Conservation (phyloP, 208 protist genomes). For the Zelonia costaricensis region DNA sequence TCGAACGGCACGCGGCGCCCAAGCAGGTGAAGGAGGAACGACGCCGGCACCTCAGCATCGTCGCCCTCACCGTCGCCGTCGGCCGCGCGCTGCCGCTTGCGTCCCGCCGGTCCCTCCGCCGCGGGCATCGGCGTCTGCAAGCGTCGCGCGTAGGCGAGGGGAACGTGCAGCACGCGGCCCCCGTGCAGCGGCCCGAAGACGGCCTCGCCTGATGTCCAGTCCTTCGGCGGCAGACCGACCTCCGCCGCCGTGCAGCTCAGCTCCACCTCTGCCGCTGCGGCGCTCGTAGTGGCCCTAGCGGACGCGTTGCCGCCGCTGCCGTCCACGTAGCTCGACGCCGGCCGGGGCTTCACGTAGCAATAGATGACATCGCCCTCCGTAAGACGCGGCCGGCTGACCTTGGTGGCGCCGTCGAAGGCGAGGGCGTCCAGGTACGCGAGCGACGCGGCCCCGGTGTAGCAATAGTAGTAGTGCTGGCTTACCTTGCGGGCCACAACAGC, state of each 20-base stretch:
- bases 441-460: slow-evolving; percentile 49
- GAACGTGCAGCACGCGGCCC: slow-evolving; percentile 66
- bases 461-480: slow-evolving; percentile 61
- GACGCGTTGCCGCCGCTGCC: neutral
- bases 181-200: slow-evolving; percentile 74
- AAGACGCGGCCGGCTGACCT: slow-evolving; percentile 70
- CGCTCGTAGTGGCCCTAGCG: neutral
- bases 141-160: slow-evolving; percentile 64
- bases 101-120: neutral
- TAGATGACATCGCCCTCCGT: slow-evolving; percentile 79
- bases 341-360: slow-evolving; percentile 58
- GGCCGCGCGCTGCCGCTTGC: slow-evolving; percentile 25
- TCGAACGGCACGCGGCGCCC: slow-evolving; percentile 74
- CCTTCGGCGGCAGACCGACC: slow-evolving; percentile 68
- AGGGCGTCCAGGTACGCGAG: slow-evolving; percentile 69
- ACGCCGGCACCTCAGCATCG: slow-evolving; percentile 35
- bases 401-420: slow-evolving; percentile 86
- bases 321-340: slow-evolving; percentile 22
- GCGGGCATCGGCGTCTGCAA: slow-evolving; percentile 42
- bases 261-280: slow-evolving; percentile 47
- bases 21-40: slow-evolving; percentile 62
- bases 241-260: slow-evolving; percentile 75
- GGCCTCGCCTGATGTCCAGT: slow-evolving; percentile 83
- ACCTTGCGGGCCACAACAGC: slow-evolving; percentile 59
- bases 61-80: slow-evolving; percentile 5